Percentiles rank a stretch among this genome's conserved stretches.
These are phyloP conservation scores for Auxenochlorella pyrenoidosa DNA, from an alignment of 139 green algal species.

Conservation along the genomic window DNA sequence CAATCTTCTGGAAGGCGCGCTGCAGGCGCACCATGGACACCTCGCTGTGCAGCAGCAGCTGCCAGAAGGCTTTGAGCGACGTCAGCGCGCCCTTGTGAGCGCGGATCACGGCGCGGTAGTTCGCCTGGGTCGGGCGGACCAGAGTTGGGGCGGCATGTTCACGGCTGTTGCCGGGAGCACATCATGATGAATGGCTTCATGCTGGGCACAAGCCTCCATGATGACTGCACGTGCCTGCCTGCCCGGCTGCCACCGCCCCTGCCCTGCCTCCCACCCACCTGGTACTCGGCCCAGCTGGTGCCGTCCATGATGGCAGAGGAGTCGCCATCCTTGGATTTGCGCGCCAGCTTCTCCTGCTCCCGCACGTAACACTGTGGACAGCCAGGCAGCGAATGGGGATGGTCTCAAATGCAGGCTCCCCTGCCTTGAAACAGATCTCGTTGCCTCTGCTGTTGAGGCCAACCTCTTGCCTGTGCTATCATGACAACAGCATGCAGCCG, in stretches of 20 bases:
- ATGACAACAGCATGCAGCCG: too few relatives aligned
- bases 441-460: too few relatives aligned
- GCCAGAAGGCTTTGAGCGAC: constrained; percentile 17
- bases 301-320: neutral
- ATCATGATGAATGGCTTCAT: too few relatives aligned
- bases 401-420: too few relatives aligned
- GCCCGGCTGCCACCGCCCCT: neutral
- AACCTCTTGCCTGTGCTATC: too few relatives aligned
- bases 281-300: constrained; percentile 1
- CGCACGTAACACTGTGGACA: constrained; percentile 3
- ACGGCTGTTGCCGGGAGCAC: too few relatives aligned
- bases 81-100: neutral
- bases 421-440: too few relatives aligned
- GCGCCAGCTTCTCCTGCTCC: constrained; percentile 29
- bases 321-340: constrained; percentile 1
- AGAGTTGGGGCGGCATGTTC: too few relatives aligned
- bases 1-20: neutral
- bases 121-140: neutral
- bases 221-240: too few relatives aligned
- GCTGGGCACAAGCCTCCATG: too few relatives aligned
- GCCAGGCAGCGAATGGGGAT: too few relatives aligned
- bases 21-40: neutral
- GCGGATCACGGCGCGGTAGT: neutral
- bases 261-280: neutral
- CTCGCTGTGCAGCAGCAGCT: constrained; percentile 22